Evolutionary conservation across 1,284 basidiomycete species (phyloP).

Genomic region (Golubevia sp.): DNA sequence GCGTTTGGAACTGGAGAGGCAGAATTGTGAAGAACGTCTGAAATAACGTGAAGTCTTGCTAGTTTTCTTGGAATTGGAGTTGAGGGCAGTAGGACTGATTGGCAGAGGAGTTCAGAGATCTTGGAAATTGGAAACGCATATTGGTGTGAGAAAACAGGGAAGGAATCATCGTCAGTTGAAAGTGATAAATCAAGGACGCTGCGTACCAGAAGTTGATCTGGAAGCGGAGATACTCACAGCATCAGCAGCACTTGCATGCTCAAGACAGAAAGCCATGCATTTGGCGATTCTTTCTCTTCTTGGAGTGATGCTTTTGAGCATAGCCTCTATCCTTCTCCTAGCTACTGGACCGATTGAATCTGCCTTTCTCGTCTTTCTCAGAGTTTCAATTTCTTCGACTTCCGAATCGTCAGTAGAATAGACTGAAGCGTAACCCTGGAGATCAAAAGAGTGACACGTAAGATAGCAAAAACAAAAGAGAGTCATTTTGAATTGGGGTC

Average conservation of each 20-base stretch:
- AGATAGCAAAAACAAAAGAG: neutral
- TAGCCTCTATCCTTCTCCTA: neutral
- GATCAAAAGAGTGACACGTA: constrained; percentile 1
- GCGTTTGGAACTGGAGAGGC: constrained; percentile 81
- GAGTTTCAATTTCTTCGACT: neutral
- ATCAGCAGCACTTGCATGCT: constrained; percentile 1
- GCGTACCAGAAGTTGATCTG: neutral
- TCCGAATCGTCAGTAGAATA: neutral
- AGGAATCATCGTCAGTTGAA: neutral
- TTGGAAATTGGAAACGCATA: constrained; percentile 69
- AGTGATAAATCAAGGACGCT: neutral
- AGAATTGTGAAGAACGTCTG: constrained; percentile 96
- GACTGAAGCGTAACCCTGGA: constrained; percentile 1
- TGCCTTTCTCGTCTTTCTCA: neutral
- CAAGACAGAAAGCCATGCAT: constrained; percentile 2
- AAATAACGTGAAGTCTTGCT: constrained; percentile 89
- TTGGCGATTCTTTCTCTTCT: neutral
- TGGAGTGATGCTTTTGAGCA: constrained; percentile 2
- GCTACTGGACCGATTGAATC: constrained; percentile 15
- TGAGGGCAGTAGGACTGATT: constrained; percentile 68
- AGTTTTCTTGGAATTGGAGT: constrained; percentile 95
- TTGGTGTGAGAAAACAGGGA: neutral
- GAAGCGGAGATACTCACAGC: neutral
- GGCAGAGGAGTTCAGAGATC: constrained; percentile 26
- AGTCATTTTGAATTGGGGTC: constrained; percentile 7